phyloP scores from a whole-genome alignment of 495 filamentous ascomycete species.

The Podospora comata region DNA sequence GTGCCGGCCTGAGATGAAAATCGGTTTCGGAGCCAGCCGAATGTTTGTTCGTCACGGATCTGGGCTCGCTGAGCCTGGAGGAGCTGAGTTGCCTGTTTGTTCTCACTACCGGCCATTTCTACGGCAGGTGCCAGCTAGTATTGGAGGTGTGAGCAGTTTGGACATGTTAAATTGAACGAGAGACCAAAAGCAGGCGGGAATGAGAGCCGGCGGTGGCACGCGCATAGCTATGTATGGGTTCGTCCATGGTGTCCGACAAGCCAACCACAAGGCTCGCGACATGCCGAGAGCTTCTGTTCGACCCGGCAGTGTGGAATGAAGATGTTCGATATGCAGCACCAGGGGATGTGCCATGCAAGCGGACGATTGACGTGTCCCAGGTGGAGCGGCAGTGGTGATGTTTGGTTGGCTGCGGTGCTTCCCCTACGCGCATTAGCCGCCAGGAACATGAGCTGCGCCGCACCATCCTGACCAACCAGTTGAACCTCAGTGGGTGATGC shows the following conservation, averaged over 20 bases:
- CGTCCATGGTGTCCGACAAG: background rate
- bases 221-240: background rate
- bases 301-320: background rate
- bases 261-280: background rate
- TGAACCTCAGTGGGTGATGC: background rate
- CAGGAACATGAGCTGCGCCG: background rate
- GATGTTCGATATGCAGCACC: background rate
- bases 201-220: background rate
- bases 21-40: slow-evolving; percentile 22
- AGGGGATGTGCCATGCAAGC: background rate
- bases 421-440: slow-evolving; percentile 5
- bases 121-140: slow-evolving; percentile 4
- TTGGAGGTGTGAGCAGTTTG: background rate
- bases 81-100: slow-evolving; percentile 28
- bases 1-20: slow-evolving; percentile 20
- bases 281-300: background rate
- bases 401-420: slow-evolving; percentile 3
- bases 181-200: background rate
- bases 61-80: slow-evolving; percentile 27
- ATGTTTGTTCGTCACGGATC: slow-evolving; percentile 17
- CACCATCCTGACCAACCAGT: background rate
- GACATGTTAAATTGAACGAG: background rate
- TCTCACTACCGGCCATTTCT: slow-evolving; percentile 24
- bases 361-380: background rate
- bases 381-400: background rate